Evolutionary conservation across 345 rosid genomes (phyloP), one percentile per base, ranked within the genome.

Genomic region (Eucalyptus regnans): DNA sequence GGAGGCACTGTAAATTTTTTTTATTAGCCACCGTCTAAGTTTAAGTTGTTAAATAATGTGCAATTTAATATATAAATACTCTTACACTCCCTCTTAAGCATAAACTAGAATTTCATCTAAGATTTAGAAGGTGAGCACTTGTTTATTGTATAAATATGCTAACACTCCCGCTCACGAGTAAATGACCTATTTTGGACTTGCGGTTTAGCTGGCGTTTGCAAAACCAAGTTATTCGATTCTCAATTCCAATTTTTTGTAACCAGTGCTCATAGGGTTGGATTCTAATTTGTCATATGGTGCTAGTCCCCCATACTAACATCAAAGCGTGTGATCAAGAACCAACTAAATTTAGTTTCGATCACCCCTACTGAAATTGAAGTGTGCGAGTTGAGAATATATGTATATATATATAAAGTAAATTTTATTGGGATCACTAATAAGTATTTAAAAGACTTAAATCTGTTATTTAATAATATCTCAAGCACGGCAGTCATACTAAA

Each of bases 281-380:
- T 52, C 23, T 20, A 52, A 25, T 52, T 52, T 52, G 58, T 52
- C 0, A 1, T 52, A 0, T 1, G 0, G 56, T 27, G 12, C 66
- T 13, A 60, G 29, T 27, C 14, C 27, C 3, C 14, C 66, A 60
- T 27, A 60, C 4, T 60, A 25, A 60, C 7, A 60, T 60, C 12
- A 60, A 25, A 60, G n/a, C 3, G 66, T 25, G 2, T 27, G 31
- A 27, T 60, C 12, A 1, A 12, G 66, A 1, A 64, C 16, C 20
- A 5, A 29, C 3, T n/a, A 0, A 3, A n/a, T 31, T 64, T n/a
- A 9, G 9, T 7, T n/a, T 7, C 1, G 17, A 64, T n/a, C 33
- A 0, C 9, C 7, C 37, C 9, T 14, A 14, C 18, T n/a, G n/a
- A 29, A 29, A 1, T 23, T 23, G 27, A 56, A 29, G 18, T 0